Conservation (phyloP, 2,329 filamentous ascomycete genomes). For the Ilyonectria robusta region DNA sequence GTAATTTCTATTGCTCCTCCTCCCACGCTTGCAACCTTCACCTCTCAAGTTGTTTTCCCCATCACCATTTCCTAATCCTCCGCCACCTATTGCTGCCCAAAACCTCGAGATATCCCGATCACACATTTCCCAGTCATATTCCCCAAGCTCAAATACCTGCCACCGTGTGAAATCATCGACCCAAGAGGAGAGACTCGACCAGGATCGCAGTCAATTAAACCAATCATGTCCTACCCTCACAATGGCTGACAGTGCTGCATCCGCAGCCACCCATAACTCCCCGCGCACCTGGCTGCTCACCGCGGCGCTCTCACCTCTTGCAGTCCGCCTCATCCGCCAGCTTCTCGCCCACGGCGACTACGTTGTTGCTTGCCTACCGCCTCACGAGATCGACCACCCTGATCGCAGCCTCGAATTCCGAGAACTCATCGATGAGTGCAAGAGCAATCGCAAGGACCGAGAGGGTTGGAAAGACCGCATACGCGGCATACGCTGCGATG, state of each 20-base stretch:
- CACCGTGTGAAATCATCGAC: neutral
- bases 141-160: neutral
- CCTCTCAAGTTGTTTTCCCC: neutral
- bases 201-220: neutral
- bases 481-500: conserved; percentile 75
- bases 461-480: conserved; percentile 88
- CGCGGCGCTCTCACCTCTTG: conserved; percentile 86
- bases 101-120: conserved; percentile 5
- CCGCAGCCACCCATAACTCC: conserved; percentile 75
- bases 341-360: conserved; percentile 93
- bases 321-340: conserved; percentile 84
- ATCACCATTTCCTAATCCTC: conserved; percentile 7
- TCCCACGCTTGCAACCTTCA: conserved; percentile 28
- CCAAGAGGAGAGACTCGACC: conserved; percentile 2
- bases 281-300: conserved; percentile 96
- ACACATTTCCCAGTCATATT: neutral
- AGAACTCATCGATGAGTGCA: conserved; percentile 80
- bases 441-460: conserved; percentile 72
- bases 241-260: conserved; percentile 52
- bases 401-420: conserved; percentile 84
- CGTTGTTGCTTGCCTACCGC: conserved; percentile 86
- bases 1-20: conserved; percentile 42
- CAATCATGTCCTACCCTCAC: conserved; percentile 44
- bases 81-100: conserved; percentile 1
- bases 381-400: conserved; percentile 83